Evolutionary conservation across 805 yeast species (phyloP).

Genomic region (Komagataella populi): DNA sequence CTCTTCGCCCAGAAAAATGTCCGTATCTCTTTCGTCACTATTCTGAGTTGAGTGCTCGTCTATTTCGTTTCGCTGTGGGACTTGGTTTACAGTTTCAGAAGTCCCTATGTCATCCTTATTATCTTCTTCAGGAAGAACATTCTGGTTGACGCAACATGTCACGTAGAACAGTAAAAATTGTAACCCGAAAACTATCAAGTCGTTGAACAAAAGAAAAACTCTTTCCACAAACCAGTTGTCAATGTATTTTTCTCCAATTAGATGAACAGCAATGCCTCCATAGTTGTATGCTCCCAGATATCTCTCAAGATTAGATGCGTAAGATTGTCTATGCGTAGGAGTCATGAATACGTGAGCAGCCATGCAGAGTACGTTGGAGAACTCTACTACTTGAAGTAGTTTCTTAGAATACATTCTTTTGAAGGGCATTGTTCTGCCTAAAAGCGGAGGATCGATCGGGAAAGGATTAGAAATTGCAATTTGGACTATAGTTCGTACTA

Average conservation of each 20-base stretch:
- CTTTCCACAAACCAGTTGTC: constrained; percentile 13
- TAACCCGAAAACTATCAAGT: constrained; percentile 14
- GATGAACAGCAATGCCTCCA: constrained; percentile 26
- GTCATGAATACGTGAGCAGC: constrained; percentile 22
- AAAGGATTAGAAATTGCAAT: constrained; percentile 26
- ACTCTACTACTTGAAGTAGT: constrained; percentile 12
- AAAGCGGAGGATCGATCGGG: constrained; percentile 16
- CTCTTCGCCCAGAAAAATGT: constrained; percentile 10
- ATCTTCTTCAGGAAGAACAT: constrained; percentile 12
- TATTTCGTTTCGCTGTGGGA: constrained; percentile 8
- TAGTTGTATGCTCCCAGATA: constrained; percentile 11
- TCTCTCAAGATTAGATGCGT: constrained; percentile 2
- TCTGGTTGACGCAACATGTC: constrained; percentile 16
- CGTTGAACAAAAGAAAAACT: constrained; percentile 14
- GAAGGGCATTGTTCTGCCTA: constrained; percentile 8
- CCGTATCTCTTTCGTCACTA: constrained; percentile 3
- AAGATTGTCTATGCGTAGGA: constrained; percentile 10
- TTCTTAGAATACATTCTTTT: constrained; percentile 16
- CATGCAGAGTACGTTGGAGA: constrained; percentile 13
- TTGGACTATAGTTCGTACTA: constrained; percentile 22
- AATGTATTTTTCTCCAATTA: constrained; percentile 29
- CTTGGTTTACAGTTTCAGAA: background rate
- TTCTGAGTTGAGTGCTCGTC: constrained; percentile 4
- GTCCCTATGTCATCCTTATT: constrained; percentile 7
- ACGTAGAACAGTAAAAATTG: constrained; percentile 18